A percentile compares a stretch with the other conserved stretches of the same genome.
These are phyloP conservation scores for Penicillium odoratum DNA, from an alignment of 495 filamentous ascomycete genomes.

Conservation along the genomic window DNA sequence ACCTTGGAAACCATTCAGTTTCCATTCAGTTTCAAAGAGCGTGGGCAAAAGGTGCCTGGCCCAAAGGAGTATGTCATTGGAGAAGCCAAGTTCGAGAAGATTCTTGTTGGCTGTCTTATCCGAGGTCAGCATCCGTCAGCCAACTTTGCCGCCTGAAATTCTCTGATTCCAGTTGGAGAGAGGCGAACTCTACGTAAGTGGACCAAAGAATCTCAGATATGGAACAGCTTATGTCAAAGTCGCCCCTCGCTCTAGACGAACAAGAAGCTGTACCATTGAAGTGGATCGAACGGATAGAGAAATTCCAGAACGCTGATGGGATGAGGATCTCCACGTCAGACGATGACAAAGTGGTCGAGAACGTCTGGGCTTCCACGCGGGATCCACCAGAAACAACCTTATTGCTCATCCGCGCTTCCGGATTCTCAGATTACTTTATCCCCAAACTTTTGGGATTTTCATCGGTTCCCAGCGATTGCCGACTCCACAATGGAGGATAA, in stretches of 20 bases:
- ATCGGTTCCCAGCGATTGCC: background rate
- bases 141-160: background rate
- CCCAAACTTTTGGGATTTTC: background rate
- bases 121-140: background rate
- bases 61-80: background rate
- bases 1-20: background rate
- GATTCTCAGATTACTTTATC: background rate
- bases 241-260: constrained; percentile 4
- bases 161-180: background rate
- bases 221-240: constrained; percentile 6
- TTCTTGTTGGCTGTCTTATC: background rate
- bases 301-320: constrained; percentile 1
- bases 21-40: background rate
- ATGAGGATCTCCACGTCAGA: background rate
- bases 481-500: constrained; percentile 19
- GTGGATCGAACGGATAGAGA: background rate
- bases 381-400: constrained; percentile 5
- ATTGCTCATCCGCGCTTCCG: constrained; percentile 5
- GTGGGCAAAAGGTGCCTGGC: background rate
- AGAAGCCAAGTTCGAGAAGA: background rate
- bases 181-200: background rate
- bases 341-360: constrained; percentile 1
- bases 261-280: constrained; percentile 1
- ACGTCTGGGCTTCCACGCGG: background rate
- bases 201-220: background rate